Percentiles rank a stretch among this genome's conserved stretches.
Conservation (phyloP, 208 protist species). For the Leishmania guyanensis region DNA sequence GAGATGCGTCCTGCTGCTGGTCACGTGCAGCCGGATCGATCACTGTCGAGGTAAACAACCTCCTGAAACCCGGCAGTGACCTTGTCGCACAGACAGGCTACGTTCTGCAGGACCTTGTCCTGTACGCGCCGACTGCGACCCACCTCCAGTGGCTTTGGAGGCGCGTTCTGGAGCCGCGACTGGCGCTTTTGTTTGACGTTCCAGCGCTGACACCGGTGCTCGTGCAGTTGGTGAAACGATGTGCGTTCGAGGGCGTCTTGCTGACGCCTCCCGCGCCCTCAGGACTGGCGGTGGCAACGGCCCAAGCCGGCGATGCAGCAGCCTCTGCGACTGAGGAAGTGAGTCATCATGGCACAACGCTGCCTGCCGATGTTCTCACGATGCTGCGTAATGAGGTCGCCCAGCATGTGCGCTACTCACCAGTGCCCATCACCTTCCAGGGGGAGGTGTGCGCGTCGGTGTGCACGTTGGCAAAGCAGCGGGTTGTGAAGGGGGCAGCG, state of each 20-base stretch:
- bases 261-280: slow-evolving; percentile 9
- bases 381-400: slow-evolving; percentile 48
- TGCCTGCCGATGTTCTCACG: slow-evolving; percentile 61
- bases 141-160: slow-evolving; percentile 77
- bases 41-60: slow-evolving; percentile 41
- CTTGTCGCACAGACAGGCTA: slow-evolving; percentile 51
- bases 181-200: slow-evolving; percentile 49
- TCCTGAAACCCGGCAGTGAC: slow-evolving; percentile 57
- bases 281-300: background rate
- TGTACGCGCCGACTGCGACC: slow-evolving; percentile 68
- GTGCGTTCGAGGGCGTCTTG: slow-evolving; percentile 51
- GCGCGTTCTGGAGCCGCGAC: slow-evolving; percentile 41
- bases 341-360: slow-evolving; percentile 31
- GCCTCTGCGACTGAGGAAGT: slow-evolving; percentile 15
- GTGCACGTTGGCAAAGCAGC: slow-evolving; percentile 40
- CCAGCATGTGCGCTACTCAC: slow-evolving; percentile 62
- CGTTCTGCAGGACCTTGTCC: slow-evolving; percentile 81
- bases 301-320: background rate
- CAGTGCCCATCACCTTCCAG: slow-evolving; percentile 55
- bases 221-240: slow-evolving; percentile 67
- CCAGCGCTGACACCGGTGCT: slow-evolving; percentile 54
- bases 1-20: slow-evolving; percentile 55
- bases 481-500: slow-evolving; percentile 48
- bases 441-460: slow-evolving; percentile 45
- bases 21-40: slow-evolving; percentile 56